Base-by-base conservation (phyloP, 2,329 filamentous ascomycete genomes). In the Diaporthe sp. region DNA sequence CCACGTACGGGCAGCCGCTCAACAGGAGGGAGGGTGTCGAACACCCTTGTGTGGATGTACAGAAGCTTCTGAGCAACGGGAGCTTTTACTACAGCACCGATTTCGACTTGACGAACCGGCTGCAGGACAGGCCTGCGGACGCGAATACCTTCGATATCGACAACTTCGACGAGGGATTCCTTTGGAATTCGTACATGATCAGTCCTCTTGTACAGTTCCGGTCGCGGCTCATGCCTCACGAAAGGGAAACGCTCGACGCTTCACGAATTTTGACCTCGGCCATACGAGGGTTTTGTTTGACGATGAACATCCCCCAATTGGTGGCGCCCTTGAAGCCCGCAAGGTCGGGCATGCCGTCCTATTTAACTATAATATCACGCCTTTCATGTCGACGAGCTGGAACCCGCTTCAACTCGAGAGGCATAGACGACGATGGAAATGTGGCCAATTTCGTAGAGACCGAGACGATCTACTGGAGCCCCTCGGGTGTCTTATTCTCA, bases 131-230 rank as follows among this genome's bases (percentile, higher is more conserved):
- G 79, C 91, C 93, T 19, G 91, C 93, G 73, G 95, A 96, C 81
- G 91, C 91, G 28, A 89, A 92, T 58, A 92, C 93, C 0, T 96
- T 98, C 77, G 94, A 97, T 77, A 95, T 98, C 76, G 95, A 98
- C 81, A 97, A 95, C 80, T 92, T 98, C 76, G 95, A 99, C 82
- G 93, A 95, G 80, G 93, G 94, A 1, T 98, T 98, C 81, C 85
- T 99, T 25, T 99, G 97, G 97, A 99, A 99, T 81, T 97, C 95
- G 4, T 98, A 97, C 84, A 98, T 99, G 95, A 98, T 99, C 79
- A 93, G 94, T 77, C 96, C 97, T 7, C 88, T 99, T 71, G 92
- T 98, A 40, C 91, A 95, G 82, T 98, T 99, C 82, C 92, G 97
- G 57, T 95, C 93, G 40, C 91, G 94, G 25, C 88, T 99, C 61